Evolutionary conservation across 441 rosid genomes (phyloP).

Genomic region (Erysimum cheiri): DNA sequence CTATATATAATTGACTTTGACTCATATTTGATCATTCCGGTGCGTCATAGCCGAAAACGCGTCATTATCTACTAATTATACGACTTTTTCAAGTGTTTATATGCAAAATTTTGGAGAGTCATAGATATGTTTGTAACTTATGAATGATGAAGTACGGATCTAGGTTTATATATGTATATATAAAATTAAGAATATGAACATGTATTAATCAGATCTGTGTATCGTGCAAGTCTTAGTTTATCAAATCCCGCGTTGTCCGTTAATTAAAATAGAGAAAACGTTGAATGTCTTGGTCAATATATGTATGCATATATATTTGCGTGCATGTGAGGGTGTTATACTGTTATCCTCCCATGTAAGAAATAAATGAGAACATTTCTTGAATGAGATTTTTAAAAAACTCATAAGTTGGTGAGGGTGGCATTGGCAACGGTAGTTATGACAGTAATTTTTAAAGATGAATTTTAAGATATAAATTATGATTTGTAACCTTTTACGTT

Average conservation of each 20-base stretch:
- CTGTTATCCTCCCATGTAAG: not conserved
- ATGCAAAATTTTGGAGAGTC: not conserved
- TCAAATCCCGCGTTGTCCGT: not conserved
- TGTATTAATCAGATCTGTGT: not conserved
- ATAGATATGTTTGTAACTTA: not conserved
- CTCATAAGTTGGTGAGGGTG: not conserved
- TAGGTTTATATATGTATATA: not conserved
- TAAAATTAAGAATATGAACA: not conserved
- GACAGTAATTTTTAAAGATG: not conserved
- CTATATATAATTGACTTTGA: constrained; percentile 22
- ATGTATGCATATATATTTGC: not conserved
- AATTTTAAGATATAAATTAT: not conserved
- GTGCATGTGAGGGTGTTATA: not conserved
- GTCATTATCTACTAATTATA: not conserved
- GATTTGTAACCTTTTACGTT: not conserved
- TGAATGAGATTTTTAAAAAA: not conserved
- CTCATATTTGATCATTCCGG: not conserved
- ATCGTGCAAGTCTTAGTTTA: constrained; percentile 15
- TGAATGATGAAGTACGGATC: not conserved
- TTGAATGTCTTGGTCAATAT: constrained; percentile 26
- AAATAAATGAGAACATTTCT: not conserved
- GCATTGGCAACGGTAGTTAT: not conserved
- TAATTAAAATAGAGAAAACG: not conserved
- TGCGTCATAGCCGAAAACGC: constrained; percentile 5
- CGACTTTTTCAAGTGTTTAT: not conserved